Evolutionary conservation across 345 rosid species (phyloP).

Genomic region (Garcia nutans): DNA sequence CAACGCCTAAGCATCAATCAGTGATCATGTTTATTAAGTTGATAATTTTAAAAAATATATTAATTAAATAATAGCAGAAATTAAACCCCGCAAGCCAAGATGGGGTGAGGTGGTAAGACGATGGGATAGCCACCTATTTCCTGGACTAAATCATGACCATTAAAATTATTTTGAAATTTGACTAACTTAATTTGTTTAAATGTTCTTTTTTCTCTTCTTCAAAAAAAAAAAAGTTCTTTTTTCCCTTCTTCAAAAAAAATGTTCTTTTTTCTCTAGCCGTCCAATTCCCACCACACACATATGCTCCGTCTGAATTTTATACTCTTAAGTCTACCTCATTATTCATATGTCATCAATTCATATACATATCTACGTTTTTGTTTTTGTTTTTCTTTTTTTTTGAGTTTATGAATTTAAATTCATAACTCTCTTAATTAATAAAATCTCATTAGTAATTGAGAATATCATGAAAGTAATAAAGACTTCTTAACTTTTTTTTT

Average conservation of each 20-base stretch:
- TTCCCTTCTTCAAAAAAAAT: too few relatives aligned
- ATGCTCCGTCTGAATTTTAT: too few relatives aligned
- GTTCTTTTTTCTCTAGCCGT: constrained; percentile 4
- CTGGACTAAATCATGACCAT: background rate
- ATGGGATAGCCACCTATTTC: background rate
- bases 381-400: background rate
- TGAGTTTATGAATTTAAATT: too few relatives aligned
- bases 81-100: background rate
- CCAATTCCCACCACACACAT: background rate
- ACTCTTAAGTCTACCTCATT: background rate
- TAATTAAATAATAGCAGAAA: constrained; percentile 13
- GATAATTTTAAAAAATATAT: background rate
- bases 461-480: too few relatives aligned
- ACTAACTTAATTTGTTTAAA: background rate
- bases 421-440: too few relatives aligned
- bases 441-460: too few relatives aligned
- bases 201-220: too few relatives aligned
- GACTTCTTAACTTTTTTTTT: too few relatives aligned
- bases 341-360: background rate
- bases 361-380: background rate
- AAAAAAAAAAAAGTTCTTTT: too few relatives aligned
- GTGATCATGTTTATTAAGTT: background rate
- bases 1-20: background rate
- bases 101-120: constrained; percentile 16
- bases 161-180: background rate